These are phyloP conservation scores for Neophaeococcomyces aloes DNA, from an alignment of 2,329 filamentous ascomycete genomes.

Conservation along the genomic window DNA sequence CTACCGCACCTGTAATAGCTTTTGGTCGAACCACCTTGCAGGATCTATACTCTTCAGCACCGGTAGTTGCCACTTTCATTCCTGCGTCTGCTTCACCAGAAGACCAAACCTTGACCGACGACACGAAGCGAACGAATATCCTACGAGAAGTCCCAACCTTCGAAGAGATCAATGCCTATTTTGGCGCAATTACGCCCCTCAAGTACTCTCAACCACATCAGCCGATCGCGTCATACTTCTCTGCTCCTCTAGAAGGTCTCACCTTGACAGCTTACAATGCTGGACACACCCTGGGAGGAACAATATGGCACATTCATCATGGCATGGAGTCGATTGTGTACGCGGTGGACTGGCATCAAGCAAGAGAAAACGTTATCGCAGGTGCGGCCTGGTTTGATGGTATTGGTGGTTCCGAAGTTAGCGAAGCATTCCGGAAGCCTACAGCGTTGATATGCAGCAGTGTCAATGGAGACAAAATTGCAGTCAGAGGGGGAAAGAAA, in stretches of 20 bases:
- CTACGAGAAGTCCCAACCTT: conserved; percentile 60
- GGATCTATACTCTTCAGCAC: conserved; percentile 83
- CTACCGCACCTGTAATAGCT: conserved; percentile 84
- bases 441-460: conserved; percentile 90
- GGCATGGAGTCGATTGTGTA: conserved; percentile 95
- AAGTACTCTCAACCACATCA: conserved; percentile 97
- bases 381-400: conserved; percentile 90
- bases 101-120: conserved; percentile 37
- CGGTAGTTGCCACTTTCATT: conserved; percentile 76
- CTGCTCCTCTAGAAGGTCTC: conserved; percentile 77
- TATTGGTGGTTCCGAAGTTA: conserved; percentile 74
- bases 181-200: conserved; percentile 76
- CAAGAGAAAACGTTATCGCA: conserved; percentile 86
- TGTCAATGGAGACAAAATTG: conserved; percentile 61
- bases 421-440: conserved; percentile 84
- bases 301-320: conserved; percentile 98
- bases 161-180: conserved; percentile 87
- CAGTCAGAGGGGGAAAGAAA: conserved; percentile 60
- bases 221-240: conserved; percentile 74
- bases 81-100: conserved; percentile 35
- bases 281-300: conserved; percentile 88
- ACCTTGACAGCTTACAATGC: conserved; percentile 96
- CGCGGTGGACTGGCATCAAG: conserved; percentile 96
- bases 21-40: conserved; percentile 83
- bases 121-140: conserved; percentile 37